Base-by-base conservation (phyloP, 2,329 filamentous ascomycete species). In the Ascochyta viciae-villosae region DNA sequence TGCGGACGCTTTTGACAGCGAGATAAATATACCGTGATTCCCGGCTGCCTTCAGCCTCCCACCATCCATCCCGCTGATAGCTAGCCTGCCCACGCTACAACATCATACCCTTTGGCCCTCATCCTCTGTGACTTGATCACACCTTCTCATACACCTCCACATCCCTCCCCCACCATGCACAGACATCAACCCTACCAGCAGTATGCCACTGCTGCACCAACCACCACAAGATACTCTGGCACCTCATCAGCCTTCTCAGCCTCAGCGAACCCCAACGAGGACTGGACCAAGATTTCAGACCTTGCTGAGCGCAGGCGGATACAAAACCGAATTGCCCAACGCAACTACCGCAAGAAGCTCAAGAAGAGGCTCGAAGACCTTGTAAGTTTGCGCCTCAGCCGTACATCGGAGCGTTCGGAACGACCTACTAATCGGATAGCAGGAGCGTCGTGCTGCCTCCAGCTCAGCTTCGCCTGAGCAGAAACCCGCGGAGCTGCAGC, bases 201-300 rank as follows among this genome's bases (percentile, higher is more conserved):
- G 68, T 79, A 78, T 63, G 62, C 68, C 61, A 68, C 74, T 54
- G 67, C 74, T 65, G 59, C 76, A 58, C 63, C 74, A 74, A 71
- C 74, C 68, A 67, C 76, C 61, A 71, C 78, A 57, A 86, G 89
- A 75, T 88, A 91, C 73, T 88, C 89, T 68, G 89, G 88, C 74
- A 96, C 91, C 60, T 96, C 92, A 81, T 96, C 92, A 79, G 94
- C 94, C 67, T 96, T 96, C 82, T 96, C 91, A 79, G 90, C 89
- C 70, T 96, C 92, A 62, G 94, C 93, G 68, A 96, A 96, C 76
- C 91, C 94, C 51, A 93, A 97, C 73, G 94, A 98, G 80, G 94
- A 98, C 81, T 98, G 94, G 94, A 97, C 94, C 74, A 96, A 97
- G 86, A 96, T 98, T 76, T 96, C 94, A 54, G 94, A 98, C 77